A percentile compares a stretch with the other conserved stretches of the same genome.
Conservation (phyloP, 768 basidiomycete species). For the Boletus reticulatus region DNA sequence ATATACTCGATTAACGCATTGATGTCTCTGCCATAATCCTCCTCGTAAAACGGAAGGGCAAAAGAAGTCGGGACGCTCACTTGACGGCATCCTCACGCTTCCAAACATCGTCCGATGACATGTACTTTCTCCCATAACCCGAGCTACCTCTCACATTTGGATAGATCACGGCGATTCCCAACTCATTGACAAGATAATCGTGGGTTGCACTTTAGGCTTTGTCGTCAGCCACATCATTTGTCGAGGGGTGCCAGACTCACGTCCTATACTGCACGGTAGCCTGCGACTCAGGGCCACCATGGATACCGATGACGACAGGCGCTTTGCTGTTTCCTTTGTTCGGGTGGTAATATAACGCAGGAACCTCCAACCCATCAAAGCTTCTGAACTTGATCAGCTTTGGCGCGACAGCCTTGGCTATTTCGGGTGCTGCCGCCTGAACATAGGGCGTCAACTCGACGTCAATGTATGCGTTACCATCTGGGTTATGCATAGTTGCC, state of each 20-base stretch:
- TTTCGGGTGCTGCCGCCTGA: conserved; percentile 34
- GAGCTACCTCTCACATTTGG: conserved; percentile 44
- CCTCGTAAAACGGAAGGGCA: neutral
- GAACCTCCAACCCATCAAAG: conserved; percentile 40
- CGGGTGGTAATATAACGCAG: conserved; percentile 44
- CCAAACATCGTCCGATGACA: conserved; percentile 39
- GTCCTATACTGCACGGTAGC: conserved; percentile 33
- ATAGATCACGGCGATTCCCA: conserved; percentile 40
- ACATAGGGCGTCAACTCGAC: conserved; percentile 28
- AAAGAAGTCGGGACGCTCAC: conserved; percentile 18
- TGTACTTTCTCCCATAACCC: conserved; percentile 41
- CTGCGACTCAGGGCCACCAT: conserved; percentile 40
- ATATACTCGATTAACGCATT: conserved; percentile 37
- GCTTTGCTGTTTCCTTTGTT: conserved; percentile 22
- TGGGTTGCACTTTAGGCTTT: conserved; percentile 29
- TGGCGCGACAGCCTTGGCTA: conserved; percentile 28
- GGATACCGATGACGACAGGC: conserved; percentile 37
- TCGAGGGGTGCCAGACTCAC: conserved; percentile 18
- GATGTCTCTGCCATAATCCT: conserved; percentile 32
- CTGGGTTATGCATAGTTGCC: conserved; percentile 14
- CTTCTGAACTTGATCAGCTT: conserved; percentile 38
- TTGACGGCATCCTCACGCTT: conserved; percentile 45
- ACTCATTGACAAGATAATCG: conserved; percentile 41
- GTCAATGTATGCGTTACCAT: conserved; percentile 27
- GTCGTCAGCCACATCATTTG: conserved; percentile 1